Evolutionary conservation across 2,329 filamentous ascomycete genomes (phyloP), one percentile per base, ranked within the genome.

Genomic region (Reticulascus tulasneorum): DNA sequence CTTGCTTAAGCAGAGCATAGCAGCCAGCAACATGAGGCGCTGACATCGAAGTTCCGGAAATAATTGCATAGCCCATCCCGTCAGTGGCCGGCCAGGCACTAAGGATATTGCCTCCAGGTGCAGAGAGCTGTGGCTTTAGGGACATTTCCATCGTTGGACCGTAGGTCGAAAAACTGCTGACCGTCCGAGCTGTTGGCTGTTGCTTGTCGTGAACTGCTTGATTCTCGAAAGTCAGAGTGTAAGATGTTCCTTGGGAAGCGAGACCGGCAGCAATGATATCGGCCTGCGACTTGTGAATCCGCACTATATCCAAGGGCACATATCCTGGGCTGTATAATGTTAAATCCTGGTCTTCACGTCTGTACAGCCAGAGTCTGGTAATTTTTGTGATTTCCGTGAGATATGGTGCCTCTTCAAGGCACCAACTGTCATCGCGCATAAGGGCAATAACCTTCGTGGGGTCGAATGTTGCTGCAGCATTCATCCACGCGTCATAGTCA

Each of bases 21-120:
- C 33, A 40, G 9, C 79, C 79, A 15, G 74, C 64, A 33, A 83
- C 64, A 48, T 81, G 77, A 0, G 78, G 77, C 5, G 67, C 62
- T 2, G 78, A 73, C 77, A 81, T 81, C 16, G 69, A 77, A 4
- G 79, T 83, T 21, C 78, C 79, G 8, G 65, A 41, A 12, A 41
- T 41, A 19, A 41, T 31, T 7, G 34, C 38, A 17, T 41, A 41
- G n/a, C 38, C 35, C 38, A 33, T 37, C 10, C 34, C 34, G 11
- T 41, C 30, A 3, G 38, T 37, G 18, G 38, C 38, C 3, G 38
- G 34, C 38, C 38, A 41, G 3, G 34, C 38, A 13, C 35, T 38
- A 8, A 41, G 38, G 19, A 41, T 41, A 1, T 33, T 38, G 10
- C 38, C 38, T 4, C 38, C 38, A 4, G 38, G 35, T 20, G 38